Conservation (phyloP, 176 grass and related monocot genomes). For the Aegilops tauschii region DNA sequence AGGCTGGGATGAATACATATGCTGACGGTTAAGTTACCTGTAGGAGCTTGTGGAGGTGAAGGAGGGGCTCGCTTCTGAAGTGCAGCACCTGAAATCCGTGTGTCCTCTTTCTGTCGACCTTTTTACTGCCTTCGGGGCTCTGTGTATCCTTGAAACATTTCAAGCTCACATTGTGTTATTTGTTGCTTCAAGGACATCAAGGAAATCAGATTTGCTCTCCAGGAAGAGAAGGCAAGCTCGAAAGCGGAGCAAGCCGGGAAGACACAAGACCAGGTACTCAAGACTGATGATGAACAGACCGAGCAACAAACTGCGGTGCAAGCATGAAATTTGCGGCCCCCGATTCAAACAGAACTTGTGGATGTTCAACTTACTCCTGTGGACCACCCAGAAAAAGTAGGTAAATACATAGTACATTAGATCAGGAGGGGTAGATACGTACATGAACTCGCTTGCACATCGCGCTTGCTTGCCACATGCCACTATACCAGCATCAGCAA, state of each 20-base stretch:
- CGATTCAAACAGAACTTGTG: neutral
- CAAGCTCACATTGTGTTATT: neutral
- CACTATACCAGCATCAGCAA: neutral
- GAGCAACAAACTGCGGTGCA: slow-evolving; percentile 8
- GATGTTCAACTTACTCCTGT: neutral
- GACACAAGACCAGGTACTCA: neutral
- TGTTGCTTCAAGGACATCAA: slow-evolving; percentile 56
- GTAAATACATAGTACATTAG: neutral
- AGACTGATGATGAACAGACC: neutral
- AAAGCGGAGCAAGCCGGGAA: neutral
- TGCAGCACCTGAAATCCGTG: slow-evolving; percentile 61
- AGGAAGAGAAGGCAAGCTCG: slow-evolving; percentile 39
- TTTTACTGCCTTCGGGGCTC: neutral
- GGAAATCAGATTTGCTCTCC: slow-evolving; percentile 42
- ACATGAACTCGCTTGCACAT: neutral
- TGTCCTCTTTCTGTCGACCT: neutral
- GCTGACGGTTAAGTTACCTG: neutral
- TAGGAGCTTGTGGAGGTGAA: slow-evolving; percentile 61
- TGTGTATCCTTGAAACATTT: neutral
- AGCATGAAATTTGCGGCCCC: neutral
- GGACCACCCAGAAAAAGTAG: neutral
- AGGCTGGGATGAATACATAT: neutral
- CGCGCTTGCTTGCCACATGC: neutral
- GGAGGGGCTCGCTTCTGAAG: slow-evolving; percentile 41
- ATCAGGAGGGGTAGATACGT: neutral